Conservation (phyloP, 2,329 filamentous ascomycete genomes). For the Colletotrichum viniferum region DNA sequence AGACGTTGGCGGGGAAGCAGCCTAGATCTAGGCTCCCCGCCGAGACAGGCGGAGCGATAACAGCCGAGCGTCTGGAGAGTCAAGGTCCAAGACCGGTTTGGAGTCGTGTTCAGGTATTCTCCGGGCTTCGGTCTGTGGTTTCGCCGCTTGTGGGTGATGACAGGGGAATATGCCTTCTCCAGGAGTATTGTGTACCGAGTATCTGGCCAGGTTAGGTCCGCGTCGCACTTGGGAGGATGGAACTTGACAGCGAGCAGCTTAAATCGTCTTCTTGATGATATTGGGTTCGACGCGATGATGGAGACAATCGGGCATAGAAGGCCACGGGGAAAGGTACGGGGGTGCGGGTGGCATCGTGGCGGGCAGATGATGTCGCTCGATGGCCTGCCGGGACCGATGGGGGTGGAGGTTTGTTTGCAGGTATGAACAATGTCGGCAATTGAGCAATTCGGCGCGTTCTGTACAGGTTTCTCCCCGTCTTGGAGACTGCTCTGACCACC, state of each 20-base stretch:
- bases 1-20: not conserved
- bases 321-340: not conserved
- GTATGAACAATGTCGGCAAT: no score
- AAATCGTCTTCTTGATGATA: no score
- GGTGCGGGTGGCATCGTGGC: not conserved
- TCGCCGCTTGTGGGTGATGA: not conserved
- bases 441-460: no score
- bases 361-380: not conserved
- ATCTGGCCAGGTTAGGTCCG: no score
- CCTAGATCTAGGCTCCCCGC: not conserved
- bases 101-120: not conserved
- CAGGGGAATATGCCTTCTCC: not conserved
- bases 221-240: no score
- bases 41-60: not conserved
- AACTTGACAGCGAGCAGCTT: not conserved
- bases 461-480: no score
- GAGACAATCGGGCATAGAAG: not conserved
- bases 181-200: no score
- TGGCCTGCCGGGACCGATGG: not conserved
- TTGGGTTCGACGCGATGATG: not conserved
- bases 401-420: not conserved
- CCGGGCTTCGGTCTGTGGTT: not conserved
- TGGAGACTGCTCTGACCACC: no score
- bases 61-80: not conserved
- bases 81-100: not conserved